phyloP scores from a whole-genome alignment of 1,284 basidiomycete genomes.

The Abortiporus biennis region DNA sequence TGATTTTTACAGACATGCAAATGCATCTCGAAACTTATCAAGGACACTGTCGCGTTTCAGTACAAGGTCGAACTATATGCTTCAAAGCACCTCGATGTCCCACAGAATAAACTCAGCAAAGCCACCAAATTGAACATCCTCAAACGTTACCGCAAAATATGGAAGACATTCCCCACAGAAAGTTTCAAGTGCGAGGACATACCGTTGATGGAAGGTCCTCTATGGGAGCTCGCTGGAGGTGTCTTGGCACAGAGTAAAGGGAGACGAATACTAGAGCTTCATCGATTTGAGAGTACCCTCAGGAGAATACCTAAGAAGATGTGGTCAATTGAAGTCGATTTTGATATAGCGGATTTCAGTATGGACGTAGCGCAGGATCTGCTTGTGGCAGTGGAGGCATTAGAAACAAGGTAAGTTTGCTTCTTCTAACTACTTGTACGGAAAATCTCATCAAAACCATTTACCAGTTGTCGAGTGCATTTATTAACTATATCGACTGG shows the following conservation, averaged over 20 bases:
- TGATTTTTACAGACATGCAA: slow-evolving; percentile 8
- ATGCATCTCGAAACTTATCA: slow-evolving; percentile 23
- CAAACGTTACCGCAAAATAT: slow-evolving; percentile 34
- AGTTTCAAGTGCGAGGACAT: not conserved
- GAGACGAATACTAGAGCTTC: slow-evolving; percentile 6
- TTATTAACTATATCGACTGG: slow-evolving; percentile 1
- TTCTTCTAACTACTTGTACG: too few relatives aligned
- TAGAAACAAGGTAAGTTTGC: slow-evolving; percentile 4
- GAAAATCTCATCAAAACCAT: too few relatives aligned
- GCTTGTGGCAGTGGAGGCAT: slow-evolving; percentile 7
- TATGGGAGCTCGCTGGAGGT: slow-evolving; percentile 14
- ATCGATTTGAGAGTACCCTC: slow-evolving; percentile 7
- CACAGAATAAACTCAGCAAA: slow-evolving; percentile 16
- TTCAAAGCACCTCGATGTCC: slow-evolving; percentile 35
- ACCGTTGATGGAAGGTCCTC: slow-evolving; percentile 9
- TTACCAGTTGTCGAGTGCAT: not conserved
- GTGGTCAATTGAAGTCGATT: slow-evolving; percentile 9
- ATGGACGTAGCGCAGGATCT: slow-evolving; percentile 12
- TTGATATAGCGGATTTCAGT: slow-evolving; percentile 10
- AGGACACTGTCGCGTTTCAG: slow-evolving; percentile 31
- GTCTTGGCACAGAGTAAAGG: slow-evolving; percentile 10
- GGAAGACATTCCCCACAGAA: slow-evolving; percentile 20
- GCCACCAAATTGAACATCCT: slow-evolving; percentile 33
- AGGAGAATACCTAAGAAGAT: slow-evolving; percentile 5
- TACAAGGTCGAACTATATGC: slow-evolving; percentile 44